Conservation (phyloP, 2,329 filamentous ascomycete genomes). For the Talaromyces marneffei region DNA sequence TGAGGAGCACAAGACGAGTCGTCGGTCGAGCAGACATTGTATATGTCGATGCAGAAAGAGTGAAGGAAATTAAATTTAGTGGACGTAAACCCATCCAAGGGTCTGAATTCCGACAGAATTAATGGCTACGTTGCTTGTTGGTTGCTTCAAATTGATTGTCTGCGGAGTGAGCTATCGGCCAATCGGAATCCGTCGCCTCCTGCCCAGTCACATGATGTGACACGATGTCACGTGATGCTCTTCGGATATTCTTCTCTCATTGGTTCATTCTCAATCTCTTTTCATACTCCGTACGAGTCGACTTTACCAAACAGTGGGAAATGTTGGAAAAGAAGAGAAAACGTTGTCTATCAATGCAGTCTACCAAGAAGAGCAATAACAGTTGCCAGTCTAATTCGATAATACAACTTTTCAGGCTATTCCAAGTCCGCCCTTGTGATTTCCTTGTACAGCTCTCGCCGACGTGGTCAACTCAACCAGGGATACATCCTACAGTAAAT, state of each 20-base stretch:
- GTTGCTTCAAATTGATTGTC: background rate
- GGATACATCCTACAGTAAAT: no score
- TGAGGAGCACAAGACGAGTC: conserved; percentile 32
- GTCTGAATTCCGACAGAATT: no score
- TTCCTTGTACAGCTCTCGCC: background rate
- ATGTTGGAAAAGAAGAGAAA: background rate
- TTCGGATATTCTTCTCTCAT: background rate
- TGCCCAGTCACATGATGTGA: background rate
- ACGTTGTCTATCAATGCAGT: background rate
- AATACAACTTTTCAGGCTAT: background rate
- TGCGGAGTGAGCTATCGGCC: background rate
- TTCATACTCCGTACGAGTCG: background rate
- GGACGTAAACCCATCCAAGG: background rate
- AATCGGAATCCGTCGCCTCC: background rate
- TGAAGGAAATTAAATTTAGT: no score
- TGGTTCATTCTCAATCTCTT: background rate
- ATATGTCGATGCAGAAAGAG: background rate
- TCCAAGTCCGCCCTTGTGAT: background rate
- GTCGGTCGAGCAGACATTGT: conserved; percentile 35
- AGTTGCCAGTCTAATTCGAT: background rate
- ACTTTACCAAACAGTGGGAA: background rate
- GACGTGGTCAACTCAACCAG: background rate
- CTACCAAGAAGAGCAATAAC: background rate
- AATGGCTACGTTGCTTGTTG: background rate
- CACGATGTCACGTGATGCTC: background rate